These are phyloP conservation scores for Paulownia fortunei DNA, from an alignment of 257 asterid species.

Conservation along the genomic window DNA sequence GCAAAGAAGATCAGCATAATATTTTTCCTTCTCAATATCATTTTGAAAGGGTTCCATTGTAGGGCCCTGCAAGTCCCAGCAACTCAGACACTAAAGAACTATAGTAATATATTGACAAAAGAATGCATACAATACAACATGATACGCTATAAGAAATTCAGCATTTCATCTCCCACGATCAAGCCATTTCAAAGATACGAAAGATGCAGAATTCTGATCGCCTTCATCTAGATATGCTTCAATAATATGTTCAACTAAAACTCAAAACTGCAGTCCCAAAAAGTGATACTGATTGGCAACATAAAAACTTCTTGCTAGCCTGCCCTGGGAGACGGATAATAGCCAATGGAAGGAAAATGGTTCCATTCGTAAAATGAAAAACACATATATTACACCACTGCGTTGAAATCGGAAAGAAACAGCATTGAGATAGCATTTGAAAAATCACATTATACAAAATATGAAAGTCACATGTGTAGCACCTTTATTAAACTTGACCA, in stretches of 20 bases:
- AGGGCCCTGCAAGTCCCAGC: slow-evolving; percentile 64
- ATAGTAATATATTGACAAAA: neutral
- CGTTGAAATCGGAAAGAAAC: no score
- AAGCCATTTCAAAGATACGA: neutral
- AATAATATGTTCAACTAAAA: no score
- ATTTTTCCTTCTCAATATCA: slow-evolving; percentile 77
- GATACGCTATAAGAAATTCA: neutral
- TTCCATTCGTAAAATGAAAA: no score
- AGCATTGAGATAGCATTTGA: neutral
- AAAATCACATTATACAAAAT: neutral
- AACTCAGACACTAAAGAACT: neutral
- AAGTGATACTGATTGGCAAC: neutral
- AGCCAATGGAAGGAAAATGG: neutral
- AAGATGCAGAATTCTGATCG: no score
- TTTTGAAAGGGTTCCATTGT: slow-evolving; percentile 79
- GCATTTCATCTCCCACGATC: neutral
- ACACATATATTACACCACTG: no score
- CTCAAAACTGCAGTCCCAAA: no score
- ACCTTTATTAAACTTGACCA: neutral
- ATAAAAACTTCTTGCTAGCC: neutral
- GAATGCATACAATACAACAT: neutral
- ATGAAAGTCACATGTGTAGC: neutral
- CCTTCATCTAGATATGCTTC: no score
- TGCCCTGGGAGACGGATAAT: neutral
- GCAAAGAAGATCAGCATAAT: slow-evolving; percentile 64